phyloP scores from a whole-genome alignment of 2,329 filamentous ascomycete genomes.

The Myriosclerotinia duriaeana region DNA sequence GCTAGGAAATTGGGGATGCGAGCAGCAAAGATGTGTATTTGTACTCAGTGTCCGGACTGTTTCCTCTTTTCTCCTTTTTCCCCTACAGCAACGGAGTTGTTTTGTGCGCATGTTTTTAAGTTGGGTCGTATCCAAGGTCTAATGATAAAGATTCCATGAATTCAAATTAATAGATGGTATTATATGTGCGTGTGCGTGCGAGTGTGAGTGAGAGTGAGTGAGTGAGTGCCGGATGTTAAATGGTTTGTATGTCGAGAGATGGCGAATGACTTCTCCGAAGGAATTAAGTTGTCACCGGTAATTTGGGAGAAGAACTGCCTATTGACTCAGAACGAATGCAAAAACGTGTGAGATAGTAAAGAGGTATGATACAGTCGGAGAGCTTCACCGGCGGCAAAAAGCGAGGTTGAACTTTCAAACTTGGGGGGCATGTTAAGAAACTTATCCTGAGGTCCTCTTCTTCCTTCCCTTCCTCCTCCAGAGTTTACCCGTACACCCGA shows the following conservation, averaged over 20 bases:
- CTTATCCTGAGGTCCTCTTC: no score
- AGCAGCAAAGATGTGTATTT: conserved; percentile 13
- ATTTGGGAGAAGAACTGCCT: background rate
- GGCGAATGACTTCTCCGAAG: background rate
- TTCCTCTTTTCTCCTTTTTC: conserved; percentile 3
- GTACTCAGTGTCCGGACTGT: conserved; percentile 5
- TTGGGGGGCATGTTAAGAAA: no score
- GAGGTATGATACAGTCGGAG: no score
- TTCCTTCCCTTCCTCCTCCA: background rate
- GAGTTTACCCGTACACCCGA: background rate
- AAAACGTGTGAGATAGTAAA: background rate
- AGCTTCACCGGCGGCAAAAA: no score
- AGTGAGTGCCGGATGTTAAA: no score
- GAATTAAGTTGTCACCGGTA: background rate
- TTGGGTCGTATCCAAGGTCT: conserved; percentile 9
- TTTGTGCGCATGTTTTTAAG: conserved; percentile 8
- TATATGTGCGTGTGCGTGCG: background rate
- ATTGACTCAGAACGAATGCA: background rate
- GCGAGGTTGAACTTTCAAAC: no score
- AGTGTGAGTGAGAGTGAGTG: background rate
- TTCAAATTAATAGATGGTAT: background rate
- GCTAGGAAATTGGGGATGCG: background rate
- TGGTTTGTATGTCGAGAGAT: background rate
- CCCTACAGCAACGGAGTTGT: conserved; percentile 3
- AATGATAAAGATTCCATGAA: conserved; percentile 9